Evolutionary conservation across 345 rosid species (phyloP), one percentile per base, ranked within the genome.

Genomic region (Laguncularia racemosa): DNA sequence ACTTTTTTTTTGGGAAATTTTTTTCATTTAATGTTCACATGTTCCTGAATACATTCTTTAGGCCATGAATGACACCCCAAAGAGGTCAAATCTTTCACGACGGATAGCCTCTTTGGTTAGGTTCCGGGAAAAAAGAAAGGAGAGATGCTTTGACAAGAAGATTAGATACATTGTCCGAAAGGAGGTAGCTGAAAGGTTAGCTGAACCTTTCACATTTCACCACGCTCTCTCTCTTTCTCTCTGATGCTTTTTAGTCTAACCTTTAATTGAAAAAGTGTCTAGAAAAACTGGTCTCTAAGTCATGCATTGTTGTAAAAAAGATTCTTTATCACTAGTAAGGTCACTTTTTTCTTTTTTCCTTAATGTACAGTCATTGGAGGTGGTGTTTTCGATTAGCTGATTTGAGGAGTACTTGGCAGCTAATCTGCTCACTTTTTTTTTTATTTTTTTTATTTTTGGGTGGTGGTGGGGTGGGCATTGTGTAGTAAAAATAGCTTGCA

Each of bases 61-160:
- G 88, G 78, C 70, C 33, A 52, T 65, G 40, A 68, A 46, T 67
- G 84, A 80, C 53, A 58, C 48, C 19, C 75, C 80, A 46, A 80
- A 70, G 71, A 73, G 67, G 62, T 80, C 86, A 38, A 85, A 74
- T 70, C 79, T 82, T 61, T 80, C 92, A 20, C 67, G 79, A 67
- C 72, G 92, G 70, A 74, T 80, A 74, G 92, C 92, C 53, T 85
- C 92, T 19, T 73, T 85, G 54, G 82, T 82, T 65, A 85, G 92
- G 72, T 85, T 85, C 49, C 77, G 92, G 21, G 86, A 85, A 67
- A 85, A 85, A 61, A 70, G 88, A 19, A 85, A 85, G 77, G 92
- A 82, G 76, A 74, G 92, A 73, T 82, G 88, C 68, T 85, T 85
- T 69, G 92, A 82, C 69, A 85, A 85, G 79, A 85, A 82, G 73